Evolutionary conservation across 352 stramenopile genomes (phyloP), one percentile per base, ranked within the genome.

Genomic region (Blastocystis sp.): DNA sequence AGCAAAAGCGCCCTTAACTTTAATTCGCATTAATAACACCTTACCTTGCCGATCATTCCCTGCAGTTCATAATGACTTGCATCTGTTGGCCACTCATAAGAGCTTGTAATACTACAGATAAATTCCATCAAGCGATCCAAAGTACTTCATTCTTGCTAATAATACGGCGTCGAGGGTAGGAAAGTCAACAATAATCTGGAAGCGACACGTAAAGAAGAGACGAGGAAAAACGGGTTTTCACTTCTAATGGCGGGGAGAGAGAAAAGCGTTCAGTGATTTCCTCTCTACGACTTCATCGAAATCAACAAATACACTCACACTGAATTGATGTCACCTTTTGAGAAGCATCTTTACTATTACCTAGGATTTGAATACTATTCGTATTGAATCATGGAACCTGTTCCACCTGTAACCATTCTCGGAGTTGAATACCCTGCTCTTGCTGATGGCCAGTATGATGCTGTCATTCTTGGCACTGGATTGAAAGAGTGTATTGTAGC

Each of bases 401-500:
- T 59, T 69, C 54, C 87, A 40, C 60, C 59, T 53, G 90, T 91
- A 30, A 89, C 22, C 13, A 78, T 91, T 58, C 69, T 90, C 27
- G 90, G 89, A 42, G 90, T 76, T 40, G 57, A 91, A 82, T 91
- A 91, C 78, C 66, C 60, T 89, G 91, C 96, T 84, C 93, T 99
- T 51, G 97, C 97, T 2, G 97, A 99, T 92, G 97, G 97, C 54
- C 96, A 99, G 92, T 99, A 99, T 91, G 97, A 99, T 92, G 96
- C 96, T 51, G 99, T 99, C 92, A 94, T 99, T 64, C 95, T 99
- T 81, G 97, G 97, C 59, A 99, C 97, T 89, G 97, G 97, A 22
- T 93, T 99, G 27, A 99, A 99, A 91, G 97, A 99, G 92, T 99
- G 97, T 91, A 98, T 99, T 90, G 94, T 99, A 81, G 97, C 94